Conservation (phyloP, 73 alveolate species). For the Paramecium tetraurelia region DNA sequence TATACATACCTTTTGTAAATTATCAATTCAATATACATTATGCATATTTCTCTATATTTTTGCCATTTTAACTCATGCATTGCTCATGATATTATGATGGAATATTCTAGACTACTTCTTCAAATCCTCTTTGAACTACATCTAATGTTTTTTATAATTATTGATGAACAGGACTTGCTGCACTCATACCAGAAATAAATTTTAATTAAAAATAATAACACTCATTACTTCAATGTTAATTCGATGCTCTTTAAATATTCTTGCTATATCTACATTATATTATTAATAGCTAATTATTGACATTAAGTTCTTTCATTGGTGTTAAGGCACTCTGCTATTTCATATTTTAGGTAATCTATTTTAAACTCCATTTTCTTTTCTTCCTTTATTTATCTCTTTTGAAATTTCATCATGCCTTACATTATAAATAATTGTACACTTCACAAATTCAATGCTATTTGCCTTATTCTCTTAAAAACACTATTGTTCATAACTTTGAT, state of each 20-base stretch:
- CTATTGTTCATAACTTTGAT: neutral
- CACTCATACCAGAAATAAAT: constrained; percentile 22
- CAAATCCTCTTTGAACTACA: constrained; percentile 6
- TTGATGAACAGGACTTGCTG: neutral
- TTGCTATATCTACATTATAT: neutral
- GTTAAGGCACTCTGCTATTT: neutral
- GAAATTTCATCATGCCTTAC: neutral
- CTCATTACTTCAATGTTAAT: neutral
- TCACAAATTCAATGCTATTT: neutral
- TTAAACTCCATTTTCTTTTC: neutral
- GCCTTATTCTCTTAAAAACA: neutral
- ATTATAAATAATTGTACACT: neutral
- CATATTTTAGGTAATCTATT: neutral
- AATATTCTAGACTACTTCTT: neutral
- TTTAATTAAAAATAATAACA: neutral
- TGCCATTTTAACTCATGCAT: neutral
- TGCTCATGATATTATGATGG: neutral
- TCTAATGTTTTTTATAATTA: neutral
- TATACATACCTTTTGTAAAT: neutral
- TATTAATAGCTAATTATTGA: neutral
- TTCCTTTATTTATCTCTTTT: neutral
- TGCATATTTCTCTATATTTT: neutral
- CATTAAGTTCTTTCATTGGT: neutral
- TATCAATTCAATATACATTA: neutral
- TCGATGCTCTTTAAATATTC: neutral